Evolutionary conservation across 345 rosid species (phyloP).

Genomic region (Barbarea vulgaris): DNA sequence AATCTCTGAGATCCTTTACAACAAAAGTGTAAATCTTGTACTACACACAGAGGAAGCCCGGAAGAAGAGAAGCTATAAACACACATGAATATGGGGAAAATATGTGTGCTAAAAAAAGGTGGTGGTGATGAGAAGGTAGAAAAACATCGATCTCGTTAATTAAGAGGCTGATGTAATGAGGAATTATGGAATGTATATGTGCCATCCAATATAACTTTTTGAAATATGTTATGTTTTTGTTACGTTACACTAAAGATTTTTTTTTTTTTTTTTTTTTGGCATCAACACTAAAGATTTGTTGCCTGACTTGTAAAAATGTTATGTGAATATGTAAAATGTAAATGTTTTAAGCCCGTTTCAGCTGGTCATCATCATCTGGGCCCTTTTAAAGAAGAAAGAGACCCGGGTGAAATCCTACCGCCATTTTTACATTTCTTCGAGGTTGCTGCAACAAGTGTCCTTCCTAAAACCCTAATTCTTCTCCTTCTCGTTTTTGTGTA

Average conservation of each 20-base stretch:
- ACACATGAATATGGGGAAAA: no score
- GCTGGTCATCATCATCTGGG: background rate
- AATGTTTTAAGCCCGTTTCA: background rate
- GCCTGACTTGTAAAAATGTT: no score
- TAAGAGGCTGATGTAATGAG: background rate
- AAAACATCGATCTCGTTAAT: background rate
- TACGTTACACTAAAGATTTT: background rate
- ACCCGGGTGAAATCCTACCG: constrained; percentile 20
- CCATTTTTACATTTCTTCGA: constrained; percentile 13
- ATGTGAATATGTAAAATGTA: no score
- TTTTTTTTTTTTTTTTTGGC: no score
- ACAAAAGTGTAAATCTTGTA: background rate
- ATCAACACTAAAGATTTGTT: no score
- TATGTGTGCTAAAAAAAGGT: no score
- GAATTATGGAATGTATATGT: no score
- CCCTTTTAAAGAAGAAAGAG: background rate
- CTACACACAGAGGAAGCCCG: no score
- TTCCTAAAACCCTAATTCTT: constrained; percentile 27
- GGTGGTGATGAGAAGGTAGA: background rate
- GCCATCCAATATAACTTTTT: no score
- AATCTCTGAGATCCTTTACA: background rate
- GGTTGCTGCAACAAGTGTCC: background rate
- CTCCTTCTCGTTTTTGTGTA: background rate
- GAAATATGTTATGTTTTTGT: background rate
- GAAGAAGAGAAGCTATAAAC: no score